Percentiles rank a stretch among this genome's conserved stretches.
These are phyloP conservation scores for Kwoniella dendrophila DNA, from an alignment of 768 basidiomycete genomes.

Conservation along the genomic window DNA sequence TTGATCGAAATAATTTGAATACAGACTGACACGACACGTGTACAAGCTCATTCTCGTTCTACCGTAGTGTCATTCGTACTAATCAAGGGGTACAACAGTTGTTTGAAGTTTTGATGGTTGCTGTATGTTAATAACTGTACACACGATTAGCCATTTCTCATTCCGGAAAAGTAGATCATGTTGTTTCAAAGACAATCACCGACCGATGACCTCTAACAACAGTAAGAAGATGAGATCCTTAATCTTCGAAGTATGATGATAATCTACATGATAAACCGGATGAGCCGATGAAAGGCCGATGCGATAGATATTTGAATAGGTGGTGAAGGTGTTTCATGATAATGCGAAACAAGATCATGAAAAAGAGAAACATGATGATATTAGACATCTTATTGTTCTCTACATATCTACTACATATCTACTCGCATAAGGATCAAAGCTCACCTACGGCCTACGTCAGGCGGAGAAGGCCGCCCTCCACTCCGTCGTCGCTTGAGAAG, in stretches of 20 bases:
- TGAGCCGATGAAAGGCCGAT: neutral
- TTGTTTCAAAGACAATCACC: neutral
- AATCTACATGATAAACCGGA: neutral
- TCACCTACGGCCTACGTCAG: too few relatives aligned
- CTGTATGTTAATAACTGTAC: neutral
- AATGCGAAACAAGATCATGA: neutral
- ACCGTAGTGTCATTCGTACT: neutral
- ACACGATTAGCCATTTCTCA: too few relatives aligned
- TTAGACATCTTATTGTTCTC: neutral
- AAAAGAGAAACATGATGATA: neutral
- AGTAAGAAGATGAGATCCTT: too few relatives aligned
- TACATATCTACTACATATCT: neutral
- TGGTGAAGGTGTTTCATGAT: slow-evolving; percentile 6
- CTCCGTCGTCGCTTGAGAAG: too few relatives aligned
- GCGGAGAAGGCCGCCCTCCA: too few relatives aligned
- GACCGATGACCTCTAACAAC: too few relatives aligned
- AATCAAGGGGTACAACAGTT: neutral
- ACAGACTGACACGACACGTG: slow-evolving; percentile 16
- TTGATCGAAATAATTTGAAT: slow-evolving; percentile 14
- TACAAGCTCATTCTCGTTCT: neutral
- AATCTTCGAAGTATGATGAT: neutral
- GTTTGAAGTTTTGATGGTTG: neutral
- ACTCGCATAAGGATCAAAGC: too few relatives aligned
- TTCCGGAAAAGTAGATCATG: neutral
- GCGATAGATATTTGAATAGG: slow-evolving; percentile 7